Conservation (phyloP, 805 yeast species). For the Nakazawaea ishiwadae region DNA sequence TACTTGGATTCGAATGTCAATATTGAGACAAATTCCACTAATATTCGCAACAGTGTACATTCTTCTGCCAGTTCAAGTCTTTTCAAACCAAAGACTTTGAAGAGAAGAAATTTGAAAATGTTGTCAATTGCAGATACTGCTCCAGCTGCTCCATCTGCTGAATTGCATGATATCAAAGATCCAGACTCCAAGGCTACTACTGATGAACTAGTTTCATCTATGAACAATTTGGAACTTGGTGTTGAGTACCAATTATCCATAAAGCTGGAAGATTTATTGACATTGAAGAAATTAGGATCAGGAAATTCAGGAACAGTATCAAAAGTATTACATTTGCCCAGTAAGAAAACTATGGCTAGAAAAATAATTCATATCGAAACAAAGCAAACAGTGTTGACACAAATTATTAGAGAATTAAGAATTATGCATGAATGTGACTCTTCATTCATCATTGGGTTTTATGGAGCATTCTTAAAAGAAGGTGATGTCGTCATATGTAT, state of each 20-base stretch:
- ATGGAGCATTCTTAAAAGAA: slow-evolving; percentile 79
- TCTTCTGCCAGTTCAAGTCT: slow-evolving; percentile 11
- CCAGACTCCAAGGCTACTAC: slow-evolving; percentile 27
- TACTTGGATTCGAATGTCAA: too few relatives aligned
- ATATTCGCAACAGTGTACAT: slow-evolving; percentile 10
- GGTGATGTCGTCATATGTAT: slow-evolving; percentile 82
- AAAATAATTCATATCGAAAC: slow-evolving; percentile 84
- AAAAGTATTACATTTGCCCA: slow-evolving; percentile 84
- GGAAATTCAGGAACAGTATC: slow-evolving; percentile 94
- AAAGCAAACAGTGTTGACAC: slow-evolving; percentile 72
- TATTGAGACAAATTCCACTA: slow-evolving; percentile 1
- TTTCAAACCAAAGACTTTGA: slow-evolving; percentile 36
- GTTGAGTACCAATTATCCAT: slow-evolving; percentile 49
- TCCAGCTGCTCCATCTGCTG: not conserved
- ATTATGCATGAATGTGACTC: slow-evolving; percentile 87
- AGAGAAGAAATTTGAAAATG: slow-evolving; percentile 56
- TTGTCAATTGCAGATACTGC: slow-evolving; percentile 28
- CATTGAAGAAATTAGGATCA: slow-evolving; percentile 74
- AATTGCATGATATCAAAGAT: slow-evolving; percentile 17
- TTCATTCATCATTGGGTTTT: slow-evolving; percentile 82
- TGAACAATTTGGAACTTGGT: slow-evolving; percentile 47
- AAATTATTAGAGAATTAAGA: slow-evolving; percentile 81
- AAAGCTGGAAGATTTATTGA: slow-evolving; percentile 63
- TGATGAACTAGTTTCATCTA: slow-evolving; percentile 35
- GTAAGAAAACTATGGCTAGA: slow-evolving; percentile 84